Base-by-base conservation (phyloP, 495 filamentous ascomycete species). In the Penicillium roqueforti region DNA sequence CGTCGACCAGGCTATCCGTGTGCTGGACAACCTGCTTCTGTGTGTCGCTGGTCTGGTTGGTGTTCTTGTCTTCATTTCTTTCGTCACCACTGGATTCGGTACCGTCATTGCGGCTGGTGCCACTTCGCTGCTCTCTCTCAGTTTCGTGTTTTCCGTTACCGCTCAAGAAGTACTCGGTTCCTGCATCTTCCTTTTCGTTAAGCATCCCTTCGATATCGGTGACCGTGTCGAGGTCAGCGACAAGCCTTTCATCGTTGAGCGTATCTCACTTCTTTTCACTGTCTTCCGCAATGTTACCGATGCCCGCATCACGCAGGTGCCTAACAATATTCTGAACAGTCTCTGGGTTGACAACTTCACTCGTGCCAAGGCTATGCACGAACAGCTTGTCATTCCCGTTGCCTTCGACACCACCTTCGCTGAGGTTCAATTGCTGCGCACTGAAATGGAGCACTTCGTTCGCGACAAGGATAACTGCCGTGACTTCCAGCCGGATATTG, bases 101-200 rank as follows among this genome's bases (percentile, higher is more conserved):
- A 89, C 88, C 7, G 95, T 91, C 18, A 84, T 98, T 22, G 87
- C 92, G 2, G 95, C 93, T n/a, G 88, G 91, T 49, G 93, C 92
- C 48, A 96, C 92, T n/a, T 85, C 92, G 2, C 77, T 98, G 42
- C 84, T 98, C 6, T 96, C 92, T 4, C 72, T 97, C 42, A 96
- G 91, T 46, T 98, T 97, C 72, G 85, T 97, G 53, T 97, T 98
- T 66, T 83, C 91, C 16, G 83, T 84, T 55, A 97, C 91, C 4
- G 85, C 87, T 0, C 92, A 97, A 70, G 93, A 98, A 70, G 85
- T 98, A 48, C 80, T 97, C 11, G 92, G 91, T 42, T 95, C 89
- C 16, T 97, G 92, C 74, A 95, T 98, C 68, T 98, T 98, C 76
- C 77, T 98, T 6, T 97, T 98, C 65, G 89, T 97, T 78, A 98